Evolutionary conservation across 768 basidiomycete genomes (phyloP).

Genomic region (Termitomyces sp.): DNA sequence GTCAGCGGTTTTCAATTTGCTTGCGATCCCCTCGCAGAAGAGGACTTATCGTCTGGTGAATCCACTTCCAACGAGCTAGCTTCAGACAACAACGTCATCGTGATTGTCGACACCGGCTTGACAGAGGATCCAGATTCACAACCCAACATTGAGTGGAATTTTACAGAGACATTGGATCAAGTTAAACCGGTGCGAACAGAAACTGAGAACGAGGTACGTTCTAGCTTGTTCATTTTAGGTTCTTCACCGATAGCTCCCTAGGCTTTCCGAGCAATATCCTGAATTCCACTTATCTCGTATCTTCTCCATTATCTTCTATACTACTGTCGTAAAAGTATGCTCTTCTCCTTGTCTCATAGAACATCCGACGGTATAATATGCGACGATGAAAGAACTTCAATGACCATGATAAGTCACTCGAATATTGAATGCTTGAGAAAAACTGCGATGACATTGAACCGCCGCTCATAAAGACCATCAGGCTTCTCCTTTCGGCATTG

Average conservation of each 20-base stretch:
- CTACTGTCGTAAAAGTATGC: neutral
- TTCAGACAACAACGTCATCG: neutral
- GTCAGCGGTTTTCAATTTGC: constrained; percentile 22
- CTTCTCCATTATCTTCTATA: neutral
- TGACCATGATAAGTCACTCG: neutral
- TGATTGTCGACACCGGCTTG: constrained; percentile 10
- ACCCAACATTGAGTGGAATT: constrained; percentile 5
- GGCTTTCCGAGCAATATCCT: constrained; percentile 1
- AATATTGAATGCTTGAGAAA: neutral
- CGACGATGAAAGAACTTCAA: no score
- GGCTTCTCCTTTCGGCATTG: neutral
- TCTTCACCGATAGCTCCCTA: neutral
- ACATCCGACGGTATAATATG: neutral
- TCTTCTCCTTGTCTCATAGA: neutral
- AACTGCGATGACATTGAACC: neutral
- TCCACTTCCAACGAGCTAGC: constrained; percentile 7
- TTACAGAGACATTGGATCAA: constrained; percentile 4
- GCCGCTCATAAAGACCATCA: neutral
- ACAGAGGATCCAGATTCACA: neutral
- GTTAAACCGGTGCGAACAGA: neutral
- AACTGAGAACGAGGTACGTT: constrained; percentile 1
- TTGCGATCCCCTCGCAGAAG: constrained; percentile 23
- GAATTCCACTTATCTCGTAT: neutral
- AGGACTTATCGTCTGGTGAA: constrained; percentile 16
- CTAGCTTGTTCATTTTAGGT: neutral